Percentiles rank a stretch among this genome's conserved stretches.
Conservation (phyloP, 176 grass and related monocot species). For the Ensete glaucum region DNA sequence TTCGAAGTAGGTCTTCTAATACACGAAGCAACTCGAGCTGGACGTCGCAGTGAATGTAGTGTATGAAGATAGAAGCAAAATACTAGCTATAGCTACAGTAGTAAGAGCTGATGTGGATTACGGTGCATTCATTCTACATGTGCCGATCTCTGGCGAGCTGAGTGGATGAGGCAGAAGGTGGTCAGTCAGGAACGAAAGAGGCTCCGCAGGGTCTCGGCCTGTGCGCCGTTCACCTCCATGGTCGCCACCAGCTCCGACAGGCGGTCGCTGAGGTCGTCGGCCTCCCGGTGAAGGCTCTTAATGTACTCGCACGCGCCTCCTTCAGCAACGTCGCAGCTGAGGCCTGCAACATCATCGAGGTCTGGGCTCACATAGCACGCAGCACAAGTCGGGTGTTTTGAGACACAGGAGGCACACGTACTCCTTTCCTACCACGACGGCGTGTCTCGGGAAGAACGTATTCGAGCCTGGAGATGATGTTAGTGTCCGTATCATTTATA, state of each 20-base stretch:
- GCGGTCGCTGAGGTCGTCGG: constrained; percentile 57
- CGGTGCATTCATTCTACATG: too few relatives aligned
- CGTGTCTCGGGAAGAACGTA: constrained; percentile 35
- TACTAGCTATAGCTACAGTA: too few relatives aligned
- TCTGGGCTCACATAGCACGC: neutral
- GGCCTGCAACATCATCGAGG: constrained; percentile 24
- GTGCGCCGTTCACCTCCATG: constrained; percentile 44
- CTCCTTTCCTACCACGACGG: constrained; percentile 29
- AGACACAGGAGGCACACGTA: neutral
- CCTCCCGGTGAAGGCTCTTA: constrained; percentile 68
- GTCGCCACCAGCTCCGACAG: constrained; percentile 49
- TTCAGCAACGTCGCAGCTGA: constrained; percentile 54
- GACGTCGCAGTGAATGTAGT: too few relatives aligned
- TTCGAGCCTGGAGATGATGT: constrained; percentile 59
- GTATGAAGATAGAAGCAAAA: too few relatives aligned
- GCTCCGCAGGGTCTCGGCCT: constrained; percentile 57
- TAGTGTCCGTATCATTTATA: too few relatives aligned
- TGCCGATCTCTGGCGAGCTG: too few relatives aligned
- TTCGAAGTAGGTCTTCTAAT: too few relatives aligned
- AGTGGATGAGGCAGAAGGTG: neutral
- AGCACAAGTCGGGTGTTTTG: neutral
- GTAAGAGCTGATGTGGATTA: too few relatives aligned
- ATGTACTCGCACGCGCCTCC: constrained; percentile 74
- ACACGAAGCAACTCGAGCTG: too few relatives aligned
- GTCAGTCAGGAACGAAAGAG: constrained; percentile 33